These are phyloP conservation scores for Aspergillus neotritici DNA, from an alignment of 2,329 filamentous ascomycete species.

Conservation along the genomic window DNA sequence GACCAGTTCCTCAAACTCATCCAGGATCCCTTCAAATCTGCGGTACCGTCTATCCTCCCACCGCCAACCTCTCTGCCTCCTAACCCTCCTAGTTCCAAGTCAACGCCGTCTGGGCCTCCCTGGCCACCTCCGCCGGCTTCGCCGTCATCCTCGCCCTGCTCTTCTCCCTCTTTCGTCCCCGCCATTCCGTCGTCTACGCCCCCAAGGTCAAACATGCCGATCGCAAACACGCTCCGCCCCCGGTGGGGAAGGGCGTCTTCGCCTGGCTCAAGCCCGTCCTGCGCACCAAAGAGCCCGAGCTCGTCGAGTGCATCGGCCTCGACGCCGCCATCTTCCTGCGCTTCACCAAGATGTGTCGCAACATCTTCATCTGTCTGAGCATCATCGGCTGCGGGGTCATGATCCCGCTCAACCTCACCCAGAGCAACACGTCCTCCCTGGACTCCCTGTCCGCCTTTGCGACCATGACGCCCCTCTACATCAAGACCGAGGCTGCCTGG, in stretches of 20 bases:
- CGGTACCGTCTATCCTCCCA: slow-evolving; percentile 27
- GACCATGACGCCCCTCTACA: slow-evolving; percentile 49
- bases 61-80: slow-evolving; percentile 1
- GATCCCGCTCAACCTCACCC: slow-evolving; percentile 69
- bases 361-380: slow-evolving; percentile 72
- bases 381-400: slow-evolving; percentile 70
- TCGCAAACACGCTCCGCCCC: slow-evolving; percentile 79
- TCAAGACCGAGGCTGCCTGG: slow-evolving; percentile 49
- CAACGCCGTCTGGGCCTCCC: slow-evolving; percentile 68
- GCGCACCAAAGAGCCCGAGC: slow-evolving; percentile 67
- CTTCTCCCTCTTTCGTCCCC: slow-evolving; percentile 86
- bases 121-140: slow-evolving; percentile 73
- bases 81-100: slow-evolving; percentile 43
- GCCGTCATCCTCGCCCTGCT: slow-evolving; percentile 66
- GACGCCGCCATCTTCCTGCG: slow-evolving; percentile 88
- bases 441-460: slow-evolving; percentile 30
- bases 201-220: slow-evolving; percentile 91
- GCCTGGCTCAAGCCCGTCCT: slow-evolving; percentile 79
- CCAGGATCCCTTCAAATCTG: slow-evolving; percentile 41
- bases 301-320: slow-evolving; percentile 79
- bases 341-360: slow-evolving; percentile 83
- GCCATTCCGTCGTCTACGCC: slow-evolving; percentile 88
- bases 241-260: slow-evolving; percentile 78
- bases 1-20: slow-evolving; percentile 42
- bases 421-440: slow-evolving; percentile 36